Evolutionary conservation across 2,329 filamentous ascomycete genomes (phyloP).

Genomic region (Aureobasidium sp.): DNA sequence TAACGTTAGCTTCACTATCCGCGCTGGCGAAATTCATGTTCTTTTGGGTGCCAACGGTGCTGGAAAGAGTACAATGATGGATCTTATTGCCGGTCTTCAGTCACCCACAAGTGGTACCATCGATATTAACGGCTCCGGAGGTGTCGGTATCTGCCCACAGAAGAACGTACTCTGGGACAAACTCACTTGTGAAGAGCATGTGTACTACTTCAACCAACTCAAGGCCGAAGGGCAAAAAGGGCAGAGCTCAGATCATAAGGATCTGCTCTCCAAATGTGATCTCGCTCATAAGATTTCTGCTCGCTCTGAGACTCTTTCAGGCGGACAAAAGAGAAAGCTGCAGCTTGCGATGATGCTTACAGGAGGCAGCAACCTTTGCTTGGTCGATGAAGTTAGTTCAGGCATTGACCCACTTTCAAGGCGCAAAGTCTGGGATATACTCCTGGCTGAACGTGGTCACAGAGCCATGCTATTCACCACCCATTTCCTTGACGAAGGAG

Average conservation of each 20-base stretch:
- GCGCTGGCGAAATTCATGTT: constrained; percentile 75
- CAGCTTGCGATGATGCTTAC: constrained; percentile 95
- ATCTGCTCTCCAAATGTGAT: constrained; percentile 65
- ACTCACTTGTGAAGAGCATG: constrained; percentile 77
- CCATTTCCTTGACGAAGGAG: constrained; percentile 89
- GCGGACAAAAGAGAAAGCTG: constrained; percentile 85
- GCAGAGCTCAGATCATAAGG: constrained; percentile 52
- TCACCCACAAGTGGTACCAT: constrained; percentile 70
- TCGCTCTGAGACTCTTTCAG: constrained; percentile 69
- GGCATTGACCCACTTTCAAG: constrained; percentile 81
- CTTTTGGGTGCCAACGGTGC: constrained; percentile 83
- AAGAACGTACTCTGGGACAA: constrained; percentile 93
- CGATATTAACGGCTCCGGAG: constrained; percentile 67
- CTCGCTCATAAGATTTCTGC: constrained; percentile 67
- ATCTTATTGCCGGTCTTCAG: constrained; percentile 77
- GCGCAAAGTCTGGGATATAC: constrained; percentile 89
- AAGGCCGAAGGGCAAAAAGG: constrained; percentile 57
- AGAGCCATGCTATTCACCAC: constrained; percentile 84
- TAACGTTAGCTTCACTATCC: constrained; percentile 61
- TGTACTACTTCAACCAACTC: constrained; percentile 73
- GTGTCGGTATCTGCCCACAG: constrained; percentile 81
- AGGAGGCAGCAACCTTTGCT: constrained; percentile 79
- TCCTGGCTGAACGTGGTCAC: constrained; percentile 72
- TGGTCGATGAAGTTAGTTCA: constrained; percentile 84
- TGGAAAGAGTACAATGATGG: constrained; percentile 83